phyloP scores from a whole-genome alignment of 345 rosid species.

The Capsella bursapastoris region DNA sequence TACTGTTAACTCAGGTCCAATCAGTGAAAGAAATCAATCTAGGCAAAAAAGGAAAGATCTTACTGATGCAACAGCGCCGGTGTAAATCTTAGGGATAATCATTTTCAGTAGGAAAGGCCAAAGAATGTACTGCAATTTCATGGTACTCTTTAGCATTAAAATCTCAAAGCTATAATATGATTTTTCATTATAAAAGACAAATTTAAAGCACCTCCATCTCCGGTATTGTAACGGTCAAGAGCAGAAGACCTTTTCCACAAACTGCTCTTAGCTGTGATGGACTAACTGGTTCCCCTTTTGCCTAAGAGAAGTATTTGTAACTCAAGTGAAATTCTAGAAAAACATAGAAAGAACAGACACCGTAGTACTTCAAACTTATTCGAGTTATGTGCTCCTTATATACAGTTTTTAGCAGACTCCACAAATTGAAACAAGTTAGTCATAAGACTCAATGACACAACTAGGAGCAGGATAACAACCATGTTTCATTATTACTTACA shows the following conservation, averaged over 20 bases:
- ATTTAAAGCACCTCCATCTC: slow-evolving; percentile 83
- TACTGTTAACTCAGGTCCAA: slow-evolving; percentile 11
- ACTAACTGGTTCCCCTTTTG: slow-evolving; percentile 56
- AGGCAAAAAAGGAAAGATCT: slow-evolving; percentile 37
- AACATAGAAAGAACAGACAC: neutral
- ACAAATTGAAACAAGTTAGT: neutral
- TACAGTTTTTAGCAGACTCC: slow-evolving; percentile 12
- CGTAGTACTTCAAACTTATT: slow-evolving; percentile 17
- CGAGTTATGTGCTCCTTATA: slow-evolving; percentile 7
- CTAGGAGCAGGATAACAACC: neutral
- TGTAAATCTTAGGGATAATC: slow-evolving; percentile 74
- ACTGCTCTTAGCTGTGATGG: slow-evolving; percentile 72
- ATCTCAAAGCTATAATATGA: slow-evolving; percentile 11
- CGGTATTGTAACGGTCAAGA: slow-evolving; percentile 90
- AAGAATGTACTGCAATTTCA: slow-evolving; percentile 76
- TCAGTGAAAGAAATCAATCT: slow-evolving; percentile 1
- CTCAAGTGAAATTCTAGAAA: slow-evolving; percentile 2
- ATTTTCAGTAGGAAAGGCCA: slow-evolving; percentile 95
- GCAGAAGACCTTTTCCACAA: slow-evolving; percentile 95
- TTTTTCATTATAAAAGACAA: slow-evolving; percentile 9
- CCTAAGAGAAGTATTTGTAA: slow-evolving; percentile 48
- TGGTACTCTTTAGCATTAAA: slow-evolving; percentile 20
- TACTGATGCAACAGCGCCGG: slow-evolving; percentile 85
- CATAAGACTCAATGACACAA: slow-evolving; percentile 10
- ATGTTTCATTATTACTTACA: slow-evolving; percentile 19